phyloP scores from a whole-genome alignment of 192 early-diverging fungal species.

The Pilaira anomala region DNA sequence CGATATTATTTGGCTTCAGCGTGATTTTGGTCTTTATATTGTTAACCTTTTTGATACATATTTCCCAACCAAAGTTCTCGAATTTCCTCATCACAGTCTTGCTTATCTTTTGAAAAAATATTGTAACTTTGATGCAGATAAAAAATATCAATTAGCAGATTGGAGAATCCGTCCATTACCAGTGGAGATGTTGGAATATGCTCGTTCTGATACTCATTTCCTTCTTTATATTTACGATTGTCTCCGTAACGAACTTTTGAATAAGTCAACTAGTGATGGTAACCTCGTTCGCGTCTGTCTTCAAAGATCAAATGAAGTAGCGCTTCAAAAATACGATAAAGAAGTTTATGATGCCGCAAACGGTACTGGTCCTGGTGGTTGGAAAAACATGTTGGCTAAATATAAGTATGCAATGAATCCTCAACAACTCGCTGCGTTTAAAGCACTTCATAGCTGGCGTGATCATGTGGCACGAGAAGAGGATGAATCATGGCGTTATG shows the following conservation, averaged over 20 bases:
- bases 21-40: slow-evolving; percentile 95
- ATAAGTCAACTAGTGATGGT: slow-evolving; percentile 55
- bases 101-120: slow-evolving; percentile 80
- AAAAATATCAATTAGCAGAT: slow-evolving; percentile 93
- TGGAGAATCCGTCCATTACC: slow-evolving; percentile 97
- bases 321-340: slow-evolving; percentile 73
- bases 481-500: slow-evolving; percentile 87
- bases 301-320: slow-evolving; percentile 65
- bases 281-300: slow-evolving; percentile 65
- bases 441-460: slow-evolving; percentile 90
- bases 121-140: slow-evolving; percentile 81
- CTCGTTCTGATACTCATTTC: slow-evolving; percentile 93
- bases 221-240: slow-evolving; percentile 92
- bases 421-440: slow-evolving; percentile 73
- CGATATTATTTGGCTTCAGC: slow-evolving; percentile 96
- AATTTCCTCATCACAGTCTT: slow-evolving; percentile 74
- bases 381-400: slow-evolving; percentile 66
- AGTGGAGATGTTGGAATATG: slow-evolving; percentile 88
- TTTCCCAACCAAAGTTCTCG: slow-evolving; percentile 86
- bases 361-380: slow-evolving; percentile 79
- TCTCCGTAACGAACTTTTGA: slow-evolving; percentile 82
- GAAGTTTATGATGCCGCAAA: slow-evolving; percentile 77
- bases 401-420: slow-evolving; percentile 52
- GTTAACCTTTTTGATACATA: slow-evolving; percentile 97
- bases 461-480: slow-evolving; percentile 88